phyloP scores from a whole-genome alignment of 2,329 filamentous ascomycete species.

The Sclerotinia subarctica region DNA sequence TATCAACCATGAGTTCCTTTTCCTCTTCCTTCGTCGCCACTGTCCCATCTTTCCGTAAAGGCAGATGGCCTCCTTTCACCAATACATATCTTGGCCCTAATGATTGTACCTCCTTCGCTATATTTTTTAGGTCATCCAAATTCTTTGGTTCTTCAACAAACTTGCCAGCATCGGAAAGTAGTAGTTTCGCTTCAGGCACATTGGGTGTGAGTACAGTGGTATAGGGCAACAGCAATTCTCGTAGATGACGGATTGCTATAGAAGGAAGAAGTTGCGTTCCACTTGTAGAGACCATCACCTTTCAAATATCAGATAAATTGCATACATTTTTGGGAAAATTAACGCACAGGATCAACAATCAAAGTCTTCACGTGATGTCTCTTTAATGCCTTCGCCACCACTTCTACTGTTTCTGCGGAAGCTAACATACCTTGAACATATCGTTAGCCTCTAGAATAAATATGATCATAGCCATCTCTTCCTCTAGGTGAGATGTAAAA shows the following conservation, averaged over 20 bases:
- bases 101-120: slow-evolving; percentile 63
- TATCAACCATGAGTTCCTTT: slow-evolving; percentile 67
- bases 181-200: slow-evolving; percentile 67
- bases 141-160: slow-evolving; percentile 47
- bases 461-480: not conserved
- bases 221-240: slow-evolving; percentile 57
- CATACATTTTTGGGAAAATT: not conserved
- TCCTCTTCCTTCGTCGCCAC: slow-evolving; percentile 58
- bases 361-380: slow-evolving; percentile 55
- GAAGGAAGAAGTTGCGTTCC: slow-evolving; percentile 66
- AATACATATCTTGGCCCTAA: slow-evolving; percentile 79
- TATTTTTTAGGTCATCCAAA: slow-evolving; percentile 62
- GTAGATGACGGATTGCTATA: slow-evolving; percentile 60
- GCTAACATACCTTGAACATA: slow-evolving; percentile 70
- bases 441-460: not conserved
- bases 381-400: slow-evolving; percentile 63
- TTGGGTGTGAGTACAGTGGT: slow-evolving; percentile 74
- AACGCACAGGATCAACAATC: slow-evolving; percentile 71
- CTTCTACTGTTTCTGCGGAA: slow-evolving; percentile 64
- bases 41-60: slow-evolving; percentile 62
- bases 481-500: not conserved
- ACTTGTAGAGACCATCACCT: slow-evolving; percentile 93
- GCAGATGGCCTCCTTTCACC: slow-evolving; percentile 88
- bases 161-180: slow-evolving; percentile 54
- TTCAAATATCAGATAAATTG: slow-evolving; percentile 23